Base-by-base conservation (phyloP, 2,329 filamentous ascomycete species). In the Xenoacremonium recifei region DNA sequence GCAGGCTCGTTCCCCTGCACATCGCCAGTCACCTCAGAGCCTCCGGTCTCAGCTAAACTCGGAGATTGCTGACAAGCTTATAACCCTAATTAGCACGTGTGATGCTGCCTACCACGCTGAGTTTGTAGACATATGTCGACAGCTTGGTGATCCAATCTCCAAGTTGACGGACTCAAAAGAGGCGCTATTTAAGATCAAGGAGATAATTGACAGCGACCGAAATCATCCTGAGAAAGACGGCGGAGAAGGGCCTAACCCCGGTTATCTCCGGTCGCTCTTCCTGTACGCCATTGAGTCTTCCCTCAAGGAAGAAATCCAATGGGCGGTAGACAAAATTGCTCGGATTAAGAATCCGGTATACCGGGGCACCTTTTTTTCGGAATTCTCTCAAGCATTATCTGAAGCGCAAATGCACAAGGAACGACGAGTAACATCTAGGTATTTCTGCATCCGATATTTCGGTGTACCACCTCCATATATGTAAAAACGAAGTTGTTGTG, bases 211-310 rank as follows among this genome's bases (percentile, higher is more conserved):
- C 21, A 42, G 49, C 6, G 40, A 55, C 21, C 44, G 42, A 36
- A 45, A 44, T 36, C n/a, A n/a, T n/a, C n/a, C n/a, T n/a, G 40
- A 13, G 18, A 27, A 23, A 10, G 31, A 44, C 4, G 25, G 19
- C 10, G 38, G 12, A 12, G 25, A 31, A 11, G n/a, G n/a, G n/a
- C 29, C 54, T 16, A 54, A 48, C 37, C 32, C 50, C 9, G 52
- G 50, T 1, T 57, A 51, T 40, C 48, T 55, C 6, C 50, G 53
- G 7, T 45, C 53, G 6, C 20, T 57, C 21, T 57, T 57, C 21
- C 18, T 57, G 13, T 53, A 44, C 20, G 50, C 50, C 9, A 50
- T 55, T 27, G 53, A 57, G 33, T 47, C 40, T 32, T 45, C 52
- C 42, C 39, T 52, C 12, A 30, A 32, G 3, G 40, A 46, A 4